Evolutionary conservation across 2,329 filamentous ascomycete genomes (phyloP).

Genomic region (Cercospora sp.): DNA sequence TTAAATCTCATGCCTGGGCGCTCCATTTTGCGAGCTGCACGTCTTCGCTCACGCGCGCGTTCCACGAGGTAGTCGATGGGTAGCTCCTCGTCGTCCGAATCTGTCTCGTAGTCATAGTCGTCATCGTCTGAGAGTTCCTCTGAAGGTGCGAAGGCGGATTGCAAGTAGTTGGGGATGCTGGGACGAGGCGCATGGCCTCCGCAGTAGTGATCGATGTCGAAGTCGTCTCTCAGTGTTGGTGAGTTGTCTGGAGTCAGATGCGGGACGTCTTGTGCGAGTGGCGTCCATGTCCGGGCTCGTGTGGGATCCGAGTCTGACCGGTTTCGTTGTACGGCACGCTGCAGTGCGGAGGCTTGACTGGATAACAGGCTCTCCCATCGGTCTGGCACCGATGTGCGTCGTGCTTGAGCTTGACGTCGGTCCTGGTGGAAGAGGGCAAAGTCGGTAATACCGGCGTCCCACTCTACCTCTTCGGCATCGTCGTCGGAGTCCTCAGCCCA

Average conservation of each 20-base stretch:
- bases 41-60: slow-evolving; percentile 25
- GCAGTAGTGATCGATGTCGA: slow-evolving; percentile 31
- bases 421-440: slow-evolving; percentile 38
- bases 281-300: slow-evolving; percentile 21
- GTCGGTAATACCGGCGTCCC: slow-evolving; percentile 39
- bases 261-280: slow-evolving; percentile 30
- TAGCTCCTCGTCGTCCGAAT: slow-evolving; percentile 30
- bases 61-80: slow-evolving; percentile 32
- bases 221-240: slow-evolving; percentile 33
- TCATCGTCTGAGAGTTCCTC: slow-evolving; percentile 24
- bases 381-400: slow-evolving; percentile 25
- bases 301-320: slow-evolving; percentile 21
- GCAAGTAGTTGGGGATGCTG: slow-evolving; percentile 29
- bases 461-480: slow-evolving; percentile 33
- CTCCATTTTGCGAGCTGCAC: slow-evolving; percentile 24
- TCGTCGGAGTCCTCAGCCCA: slow-evolving; percentile 34
- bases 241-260: slow-evolving; percentile 38
- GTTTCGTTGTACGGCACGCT: slow-evolving; percentile 32
- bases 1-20: slow-evolving; percentile 35
- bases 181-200: slow-evolving; percentile 14
- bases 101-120: slow-evolving; percentile 25
- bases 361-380: slow-evolving; percentile 33
- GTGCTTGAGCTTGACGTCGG: slow-evolving; percentile 30
- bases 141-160: slow-evolving; percentile 21
- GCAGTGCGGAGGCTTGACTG: slow-evolving; percentile 29